Conservation (phyloP, 208 protist genomes). For the Naegleria gruberi region DNA sequence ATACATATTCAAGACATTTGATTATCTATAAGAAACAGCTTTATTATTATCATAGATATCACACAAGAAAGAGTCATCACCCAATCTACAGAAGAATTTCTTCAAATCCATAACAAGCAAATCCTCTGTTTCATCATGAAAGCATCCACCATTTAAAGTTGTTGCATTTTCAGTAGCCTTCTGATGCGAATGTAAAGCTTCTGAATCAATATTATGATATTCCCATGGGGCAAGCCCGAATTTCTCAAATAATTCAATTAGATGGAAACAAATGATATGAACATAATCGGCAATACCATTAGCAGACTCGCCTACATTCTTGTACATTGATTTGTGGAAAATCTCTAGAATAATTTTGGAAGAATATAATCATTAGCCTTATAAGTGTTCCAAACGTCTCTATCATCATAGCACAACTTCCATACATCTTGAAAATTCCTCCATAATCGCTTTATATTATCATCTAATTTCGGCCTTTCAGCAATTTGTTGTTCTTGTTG, state of each 20-base stretch:
- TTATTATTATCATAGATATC: no score
- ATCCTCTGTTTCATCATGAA: not conserved
- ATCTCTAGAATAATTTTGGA: not conserved
- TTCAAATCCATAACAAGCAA: not conserved
- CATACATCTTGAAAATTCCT: not conserved
- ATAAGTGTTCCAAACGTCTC: not conserved
- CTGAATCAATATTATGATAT: not conserved
- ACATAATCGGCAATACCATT: not conserved
- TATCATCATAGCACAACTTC: not conserved
- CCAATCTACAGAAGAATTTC: not conserved
- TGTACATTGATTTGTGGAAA: not conserved
- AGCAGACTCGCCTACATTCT: not conserved
- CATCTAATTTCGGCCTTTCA: no score
- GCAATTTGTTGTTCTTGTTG: no score
- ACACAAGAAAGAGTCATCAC: no score
- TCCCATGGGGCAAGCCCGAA: not conserved
- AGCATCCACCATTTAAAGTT: not conserved
- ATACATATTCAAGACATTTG: no score
- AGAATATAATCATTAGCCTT: not conserved
- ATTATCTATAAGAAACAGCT: no score
- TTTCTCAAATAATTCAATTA: not conserved
- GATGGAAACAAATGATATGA: not conserved
- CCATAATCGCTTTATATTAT: no score
- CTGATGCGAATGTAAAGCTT: not conserved
- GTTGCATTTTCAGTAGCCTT: not conserved